Base-by-base conservation (phyloP, 2,329 filamentous ascomycete genomes). In the Alternaria longipes region DNA sequence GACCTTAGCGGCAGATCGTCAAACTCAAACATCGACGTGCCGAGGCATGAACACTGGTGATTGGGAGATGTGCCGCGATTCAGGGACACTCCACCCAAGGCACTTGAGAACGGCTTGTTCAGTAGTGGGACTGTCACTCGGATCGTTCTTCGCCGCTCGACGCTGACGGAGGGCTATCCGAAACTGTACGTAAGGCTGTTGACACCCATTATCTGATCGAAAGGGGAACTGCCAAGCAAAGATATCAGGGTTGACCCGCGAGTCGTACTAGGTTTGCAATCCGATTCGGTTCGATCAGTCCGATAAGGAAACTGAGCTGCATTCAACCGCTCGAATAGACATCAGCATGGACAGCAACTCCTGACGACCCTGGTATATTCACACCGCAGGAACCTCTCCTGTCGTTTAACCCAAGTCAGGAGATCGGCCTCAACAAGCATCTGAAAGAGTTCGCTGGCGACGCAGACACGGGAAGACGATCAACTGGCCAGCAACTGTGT, bases 1-100 rank as follows among this genome's bases (percentile, higher is more conserved):
- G 60, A 65, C 51, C 56, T 54, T 53, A 56, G 32, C 53, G 40
- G 47, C 32, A 47, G 40, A 54, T 63, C 49, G 59, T 63, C 59
- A 64, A 62, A 62, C 62, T 45, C 28, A 14, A 4, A 34, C n/a
- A 9, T 30, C 28, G 3, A 56, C 56, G 45, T 54, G 32, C 66
- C 59, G 61, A 55, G 57, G 63, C 47, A 49, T 47, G 34, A 22
- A 12, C n/a, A 3, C 5, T 32, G 28, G 12, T 56, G 24, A 56
- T 45, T 60, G 53, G 46, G 26, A 12, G 24, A 40, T 9, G 22
- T 24, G 40, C n/a, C 45, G 22, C 47, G 58, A 40, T 41, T 57
- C 32, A 50, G 34, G 20, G n/a, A 51, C 53, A 40, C 38, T 40
- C 34, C 34, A 22, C 24, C 34, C 22, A 50, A 40, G 44, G 34